Base-by-base conservation (phyloP, 2,329 filamentous ascomycete species). In the Ceratocystis diversiconidia region DNA sequence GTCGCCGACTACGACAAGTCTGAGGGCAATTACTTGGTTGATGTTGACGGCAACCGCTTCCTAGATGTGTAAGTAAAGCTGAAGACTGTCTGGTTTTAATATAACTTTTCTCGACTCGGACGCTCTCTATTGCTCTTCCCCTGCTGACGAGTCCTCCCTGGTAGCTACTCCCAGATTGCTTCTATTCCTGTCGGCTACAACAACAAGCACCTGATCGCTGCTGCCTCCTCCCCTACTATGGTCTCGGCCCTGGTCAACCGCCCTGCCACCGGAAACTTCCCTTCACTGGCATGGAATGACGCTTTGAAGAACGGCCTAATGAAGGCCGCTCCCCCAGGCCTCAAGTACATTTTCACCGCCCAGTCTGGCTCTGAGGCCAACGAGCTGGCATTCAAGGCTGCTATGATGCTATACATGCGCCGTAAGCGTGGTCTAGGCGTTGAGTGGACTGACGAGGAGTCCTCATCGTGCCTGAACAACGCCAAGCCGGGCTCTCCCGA, bases 181-280 rank as follows among this genome's bases (percentile, higher is more conserved):
- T 95, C 90, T 52, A 96, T 96, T 71, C 89, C 91, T 2, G 81
- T 96, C 59, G 91, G 91, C 68, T 96, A 96, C 82, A 95, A 92
- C 81, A 96, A 96, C 78, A 86, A 89, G 5, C 77, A 81, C 69
- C 82, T 96, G 68, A 79, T 83, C 70, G 80, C 85, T 71, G 85
- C 86, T 43, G 88, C 89, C 30, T 82, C 82, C 68, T 87, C 86
- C 65, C 85, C 86, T 28, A 87, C 92, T 72, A 95, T 95, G 89
- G 78, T 85, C 72, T 85, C 80, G 67, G 84, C 89, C 66, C 78
- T 96, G 71, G 88, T 95, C 79, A 95, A 96, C 80, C 84, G 91
- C 63, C 91, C 91, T 2, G 91, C 91, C 0, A 82, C 95, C 68
- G 90, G 91, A 71, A 95, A 94, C 81, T 96, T 96, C 77, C 91